Base-by-base conservation (phyloP, 2,329 filamentous ascomycete species). In the Monosporascus sp. region DNA sequence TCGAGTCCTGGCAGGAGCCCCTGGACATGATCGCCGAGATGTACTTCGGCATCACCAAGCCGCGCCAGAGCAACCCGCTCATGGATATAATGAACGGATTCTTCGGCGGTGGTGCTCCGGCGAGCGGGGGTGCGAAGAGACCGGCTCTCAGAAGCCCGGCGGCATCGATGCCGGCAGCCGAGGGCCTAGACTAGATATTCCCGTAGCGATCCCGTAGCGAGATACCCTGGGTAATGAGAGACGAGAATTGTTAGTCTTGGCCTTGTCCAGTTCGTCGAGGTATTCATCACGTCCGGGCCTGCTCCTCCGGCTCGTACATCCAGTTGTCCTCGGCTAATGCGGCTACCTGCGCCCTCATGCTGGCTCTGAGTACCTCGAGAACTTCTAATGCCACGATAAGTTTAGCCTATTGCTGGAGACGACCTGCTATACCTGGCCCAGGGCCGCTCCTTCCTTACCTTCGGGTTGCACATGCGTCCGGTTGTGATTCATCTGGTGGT, bases 21-120 rank as follows among this genome's bases (percentile, higher is more conserved):
- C 74, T 99, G 55, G 87, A 91, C 62, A 85, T 90, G 70, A 86
- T 99, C 63, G 93, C 88, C 48, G 93, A 99, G 75, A 92, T 96
- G 83, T 99, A 97, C 76, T 99, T 99, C 73, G 85, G 85, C 37
- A 95, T 99, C 68, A 83, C 85, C 74, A 86, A 91, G 66, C 93
- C 92, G 47, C 82, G 88, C 64, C 90, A 96, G 75, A 88, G 86
- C 58, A 97, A 97, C 70, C 92, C 92, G 3, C 76, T 99, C 70
- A 84, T 97, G 72, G 94, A 99, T 68, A 97, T 99, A 92, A 95
- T 99, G 89, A 92, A 91, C 47, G 92, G 85, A 57, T 83, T 99
- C 78, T 89, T 99, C 65, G 92, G 92, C 48, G 90, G 90, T 20
- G 81, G 79, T n/a, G 77, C 70, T 22, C 60, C 67, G 31, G 58